These are phyloP conservation scores for Fusarium sterilihyphosum DNA, from an alignment of 2,329 filamentous ascomycete species.

Conservation along the genomic window DNA sequence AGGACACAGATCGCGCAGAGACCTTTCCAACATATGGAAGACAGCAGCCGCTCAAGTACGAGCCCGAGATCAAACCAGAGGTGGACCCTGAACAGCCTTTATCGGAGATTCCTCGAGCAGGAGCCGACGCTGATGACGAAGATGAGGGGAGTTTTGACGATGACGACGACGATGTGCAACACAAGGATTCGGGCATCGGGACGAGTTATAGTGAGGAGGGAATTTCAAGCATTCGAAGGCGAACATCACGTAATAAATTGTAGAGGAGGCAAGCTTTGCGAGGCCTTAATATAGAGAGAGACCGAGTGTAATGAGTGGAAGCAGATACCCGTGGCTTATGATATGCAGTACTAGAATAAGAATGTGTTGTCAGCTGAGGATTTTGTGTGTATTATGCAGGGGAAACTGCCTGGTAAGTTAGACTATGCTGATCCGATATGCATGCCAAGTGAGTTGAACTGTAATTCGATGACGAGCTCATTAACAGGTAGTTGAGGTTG, in stretches of 20 bases:
- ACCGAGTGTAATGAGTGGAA: not conserved
- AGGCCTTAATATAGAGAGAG: not conserved
- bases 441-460: not conserved
- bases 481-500: slow-evolving; percentile 10
- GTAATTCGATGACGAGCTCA: slow-evolving; percentile 35
- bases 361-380: not conserved
- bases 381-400: not conserved
- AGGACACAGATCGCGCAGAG: slow-evolving; percentile 55
- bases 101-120: slow-evolving; percentile 48
- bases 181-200: slow-evolving; percentile 61
- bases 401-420: not conserved
- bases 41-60: slow-evolving; percentile 54
- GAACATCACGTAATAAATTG: slow-evolving; percentile 41
- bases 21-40: slow-evolving; percentile 56
- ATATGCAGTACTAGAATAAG: not conserved
- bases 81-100: slow-evolving; percentile 43
- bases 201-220: slow-evolving; percentile 62
- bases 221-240: slow-evolving; percentile 45
- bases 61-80: slow-evolving; percentile 51
- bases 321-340: slow-evolving; percentile 18
- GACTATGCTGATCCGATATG: not conserved
- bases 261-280: slow-evolving; percentile 9
- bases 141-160: slow-evolving; percentile 50
- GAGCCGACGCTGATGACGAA: slow-evolving; percentile 60
- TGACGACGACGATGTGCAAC: slow-evolving; percentile 43